Conservation (phyloP, 305 asterid species). For the Solanum hybrid region DNA sequence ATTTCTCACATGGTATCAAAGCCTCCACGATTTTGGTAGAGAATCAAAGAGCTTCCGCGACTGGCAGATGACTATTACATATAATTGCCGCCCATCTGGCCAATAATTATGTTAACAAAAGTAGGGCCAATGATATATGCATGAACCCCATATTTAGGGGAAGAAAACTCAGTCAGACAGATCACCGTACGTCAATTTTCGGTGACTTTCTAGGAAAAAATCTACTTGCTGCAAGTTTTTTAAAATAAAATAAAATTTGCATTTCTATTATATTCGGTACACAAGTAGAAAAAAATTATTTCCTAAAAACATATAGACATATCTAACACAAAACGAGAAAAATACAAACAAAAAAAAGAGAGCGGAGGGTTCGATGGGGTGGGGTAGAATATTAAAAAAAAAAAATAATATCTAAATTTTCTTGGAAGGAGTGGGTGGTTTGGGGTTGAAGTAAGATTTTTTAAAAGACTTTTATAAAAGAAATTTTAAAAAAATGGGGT, state of each 20-base stretch:
- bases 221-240: not conserved
- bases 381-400: not conserved
- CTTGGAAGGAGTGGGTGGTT: not conserved
- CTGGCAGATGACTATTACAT: not conserved
- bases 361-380: not conserved
- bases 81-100: not conserved
- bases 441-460: not conserved
- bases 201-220: not conserved
- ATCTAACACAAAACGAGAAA: not conserved
- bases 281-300: not conserved
- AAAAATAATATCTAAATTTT: too few relatives aligned
- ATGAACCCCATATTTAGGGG: not conserved
- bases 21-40: not conserved
- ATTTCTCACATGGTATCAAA: not conserved
- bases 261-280: not conserved
- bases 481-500: not conserved
- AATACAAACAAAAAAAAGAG: not conserved
- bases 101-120: not conserved
- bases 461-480: too few relatives aligned
- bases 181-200: not conserved
- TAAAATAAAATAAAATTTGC: fast-evolving
- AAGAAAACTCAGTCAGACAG: not conserved
- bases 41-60: not conserved
- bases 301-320: not conserved
- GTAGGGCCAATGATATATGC: not conserved